Conservation (phyloP, 495 filamentous ascomycete species). For the Sporormia fimetaria region DNA sequence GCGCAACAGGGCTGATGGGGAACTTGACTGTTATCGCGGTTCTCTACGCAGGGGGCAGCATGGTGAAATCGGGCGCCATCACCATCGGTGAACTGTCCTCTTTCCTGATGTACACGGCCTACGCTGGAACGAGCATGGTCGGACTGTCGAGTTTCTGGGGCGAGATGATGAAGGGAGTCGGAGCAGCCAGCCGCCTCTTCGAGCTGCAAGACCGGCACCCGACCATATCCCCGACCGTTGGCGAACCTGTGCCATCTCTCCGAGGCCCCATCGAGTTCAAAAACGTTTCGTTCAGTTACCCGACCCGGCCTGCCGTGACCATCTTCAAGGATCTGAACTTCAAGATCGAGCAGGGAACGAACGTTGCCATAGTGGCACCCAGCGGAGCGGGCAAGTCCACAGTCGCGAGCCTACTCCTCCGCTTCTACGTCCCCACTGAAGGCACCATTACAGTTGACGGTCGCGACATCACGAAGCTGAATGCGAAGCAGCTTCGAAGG, state of each 20-base stretch:
- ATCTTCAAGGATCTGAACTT: slow-evolving; percentile 89
- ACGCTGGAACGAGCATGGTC: slow-evolving; percentile 82
- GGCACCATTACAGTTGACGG: slow-evolving; percentile 79
- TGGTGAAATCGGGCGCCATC: slow-evolving; percentile 78
- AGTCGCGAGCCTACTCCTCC: slow-evolving; percentile 72
- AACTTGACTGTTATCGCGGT: slow-evolving; percentile 94
- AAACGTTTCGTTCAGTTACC: slow-evolving; percentile 78
- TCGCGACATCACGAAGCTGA: slow-evolving; percentile 72
- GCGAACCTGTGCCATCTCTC: slow-evolving; percentile 63
- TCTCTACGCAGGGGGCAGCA: slow-evolving; percentile 77
- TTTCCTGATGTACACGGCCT: slow-evolving; percentile 96
- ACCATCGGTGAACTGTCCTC: slow-evolving; percentile 88
- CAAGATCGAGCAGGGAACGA: slow-evolving; percentile 80
- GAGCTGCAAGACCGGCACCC: slow-evolving; percentile 90
- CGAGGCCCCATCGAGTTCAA: slow-evolving; percentile 79
- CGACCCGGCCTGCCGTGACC: slow-evolving; percentile 74
- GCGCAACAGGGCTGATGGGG: slow-evolving; percentile 71
- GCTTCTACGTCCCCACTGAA: slow-evolving; percentile 75
- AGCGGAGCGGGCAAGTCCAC: slow-evolving; percentile 93
- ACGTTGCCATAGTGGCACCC: slow-evolving; percentile 92
- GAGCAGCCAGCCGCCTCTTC: slow-evolving; percentile 86
- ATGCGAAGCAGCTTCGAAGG: slow-evolving; percentile 84
- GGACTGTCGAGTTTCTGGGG: slow-evolving; percentile 93
- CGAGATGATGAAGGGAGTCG: slow-evolving; percentile 97
- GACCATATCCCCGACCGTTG: slow-evolving; percentile 72